Conservation (phyloP, 2,329 filamentous ascomycete genomes). For the Capronia americana region DNA sequence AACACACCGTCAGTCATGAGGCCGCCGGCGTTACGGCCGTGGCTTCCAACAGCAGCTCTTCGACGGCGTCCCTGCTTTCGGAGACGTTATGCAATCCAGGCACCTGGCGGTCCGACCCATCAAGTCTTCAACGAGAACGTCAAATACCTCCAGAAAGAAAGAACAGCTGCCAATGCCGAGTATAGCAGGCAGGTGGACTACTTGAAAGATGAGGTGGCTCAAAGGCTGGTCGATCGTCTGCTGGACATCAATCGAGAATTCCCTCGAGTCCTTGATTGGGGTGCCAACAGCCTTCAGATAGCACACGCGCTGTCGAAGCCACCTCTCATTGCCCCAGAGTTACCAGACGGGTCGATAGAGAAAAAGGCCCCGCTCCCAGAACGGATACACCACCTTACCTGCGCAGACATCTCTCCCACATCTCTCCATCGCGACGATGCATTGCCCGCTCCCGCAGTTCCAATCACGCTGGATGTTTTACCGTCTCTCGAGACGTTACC, state of each 20-base stretch:
- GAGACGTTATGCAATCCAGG: conserved; percentile 74
- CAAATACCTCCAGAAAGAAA: conserved; percentile 92
- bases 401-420: conserved; percentile 78
- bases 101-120: conserved; percentile 76
- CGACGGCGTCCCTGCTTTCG: conserved; percentile 31
- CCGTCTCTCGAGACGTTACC: conserved; percentile 71
- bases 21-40: conserved; percentile 31
- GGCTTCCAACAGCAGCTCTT: conserved; percentile 32
- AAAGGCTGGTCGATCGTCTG: conserved; percentile 81
- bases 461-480: conserved; percentile 77
- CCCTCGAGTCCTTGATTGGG: conserved; percentile 83
- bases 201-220: conserved; percentile 88
- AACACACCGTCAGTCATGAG: conserved; percentile 29
- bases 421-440: conserved; percentile 79
- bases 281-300: conserved; percentile 94
- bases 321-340: conserved; percentile 63
- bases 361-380: conserved; percentile 64
- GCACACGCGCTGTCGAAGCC: conserved; percentile 74
- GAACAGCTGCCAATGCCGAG: conserved; percentile 73
- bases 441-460: conserved; percentile 66
- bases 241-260: conserved; percentile 93
- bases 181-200: conserved; percentile 85
- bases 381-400: conserved; percentile 75
- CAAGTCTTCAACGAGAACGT: conserved; percentile 89
- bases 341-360: conserved; percentile 30